Base-by-base conservation (phyloP, 306 rosid species). In the Medicago arabica region DNA sequence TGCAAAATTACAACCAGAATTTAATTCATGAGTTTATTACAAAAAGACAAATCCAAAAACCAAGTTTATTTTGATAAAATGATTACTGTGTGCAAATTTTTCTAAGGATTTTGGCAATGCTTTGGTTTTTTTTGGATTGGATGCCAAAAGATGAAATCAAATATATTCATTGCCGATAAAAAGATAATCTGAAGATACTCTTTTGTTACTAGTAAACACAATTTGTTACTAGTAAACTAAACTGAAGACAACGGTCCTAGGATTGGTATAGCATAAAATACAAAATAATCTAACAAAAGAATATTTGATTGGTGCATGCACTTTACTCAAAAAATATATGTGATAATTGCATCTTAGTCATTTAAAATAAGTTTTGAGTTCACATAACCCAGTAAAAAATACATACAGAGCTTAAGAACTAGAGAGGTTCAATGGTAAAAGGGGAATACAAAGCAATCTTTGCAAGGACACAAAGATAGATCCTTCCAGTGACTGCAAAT, bases 1-100 rank as follows among this genome's bases (percentile, higher is more conserved):
- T 96, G 83, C 84, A 80, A 54, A 49, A 77, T 80, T 44, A 69
- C 39, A 67, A 62, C 44, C 49, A 83, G 31, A 21, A 34, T 75
- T 74, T 67, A 66, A 23, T 41, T 59, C 71, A 69, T 64, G 44
- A 46, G 11, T 75, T 31, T 41, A 43, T 65, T 60, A 79, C 55
- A 62, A 59, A 54, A 40, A 54, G 69, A 62, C 39, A 75, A 75
- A n/a, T 36, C 23, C 23, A 38, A 53, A 58, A 14, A 6, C 0
- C 10, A 14, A 77, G 38, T 72, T 67, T 53, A 39, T 39, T 39
- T 31, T 1, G 34, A 15, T 31, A 25, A 60, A 5, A 23, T 13
- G 13, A 31, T 59, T 59, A 71, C 47, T 44, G 13, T n/a, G 40
- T 55, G 34, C 53, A 65, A 5, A 63, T 71, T 55, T 71, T 34